Evolutionary conservation across 306 rosid species (phyloP), one percentile per base, ranked within the genome.

Genomic region (Vachellia pachyceras): DNA sequence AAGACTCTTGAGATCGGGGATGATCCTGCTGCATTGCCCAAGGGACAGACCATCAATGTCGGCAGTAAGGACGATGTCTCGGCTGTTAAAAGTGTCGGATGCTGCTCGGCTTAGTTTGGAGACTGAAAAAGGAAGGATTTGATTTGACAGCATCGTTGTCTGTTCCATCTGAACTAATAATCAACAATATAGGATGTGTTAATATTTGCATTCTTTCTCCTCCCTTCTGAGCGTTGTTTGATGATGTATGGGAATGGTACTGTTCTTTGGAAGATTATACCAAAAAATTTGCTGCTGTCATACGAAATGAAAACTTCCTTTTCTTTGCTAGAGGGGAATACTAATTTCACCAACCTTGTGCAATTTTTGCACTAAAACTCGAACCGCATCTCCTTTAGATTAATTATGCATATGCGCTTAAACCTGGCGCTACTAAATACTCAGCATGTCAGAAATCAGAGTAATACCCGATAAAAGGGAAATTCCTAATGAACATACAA

Each of bases 1-100:
- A 92, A 89, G 78, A 87, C 94, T 52, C 97, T 92, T 13, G 95
- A 92, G 80, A 82, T 89, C n/a, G 91, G 95, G 13, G 97, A 90
- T 33, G 97, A 92, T 61, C 91, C 94, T 4, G 84, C 94, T 2
- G 93, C 94, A 61, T 83, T 90, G 80, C 97, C 95, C 11, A 90
- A 84, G 84, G 97, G 97, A n/a, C 91, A 89, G 41, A 92, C 94
- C 23, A 92, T 92, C 73, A 91, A 85, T 69, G 90, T 92, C 42
- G 92, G 93, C 17, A 2, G 82, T 44, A 88, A 36, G 81, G 97
- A 92, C 63, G 97, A 92, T 83, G 95, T 92, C 36, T 92, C 97
- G 0, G 95, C 93, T 63, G 90, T 86, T 57, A 92, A 92, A 72
- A 84, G 80, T 42, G 83, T 71, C 9, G 97, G 97, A 79, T 92